Evolutionary conservation across 129 eudicot species (phyloP).

Genomic region (Mikania micrantha): DNA sequence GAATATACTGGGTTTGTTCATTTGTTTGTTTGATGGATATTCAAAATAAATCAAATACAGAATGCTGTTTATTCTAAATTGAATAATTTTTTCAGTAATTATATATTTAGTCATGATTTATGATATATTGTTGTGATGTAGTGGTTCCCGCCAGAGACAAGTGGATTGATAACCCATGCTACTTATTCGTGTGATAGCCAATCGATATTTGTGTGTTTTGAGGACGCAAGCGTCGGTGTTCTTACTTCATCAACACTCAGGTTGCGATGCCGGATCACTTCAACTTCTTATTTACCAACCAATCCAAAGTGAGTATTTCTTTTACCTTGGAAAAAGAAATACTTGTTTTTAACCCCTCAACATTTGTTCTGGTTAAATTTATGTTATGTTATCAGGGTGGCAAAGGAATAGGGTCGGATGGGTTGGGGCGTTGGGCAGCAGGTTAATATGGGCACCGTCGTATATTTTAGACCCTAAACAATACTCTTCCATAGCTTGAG

Average conservation of each 20-base stretch:
- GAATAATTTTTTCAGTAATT: background rate
- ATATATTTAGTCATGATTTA: background rate
- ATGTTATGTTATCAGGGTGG: background rate
- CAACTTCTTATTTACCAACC: slow-evolving; percentile 54
- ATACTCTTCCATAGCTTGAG: background rate
- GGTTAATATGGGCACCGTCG: background rate
- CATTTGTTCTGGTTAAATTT: background rate
- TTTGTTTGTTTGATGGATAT: background rate
- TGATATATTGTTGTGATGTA: slow-evolving; percentile 14
- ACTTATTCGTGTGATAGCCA: slow-evolving; percentile 87
- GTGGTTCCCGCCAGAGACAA: slow-evolving; percentile 82
- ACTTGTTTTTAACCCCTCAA: background rate
- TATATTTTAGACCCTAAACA: background rate
- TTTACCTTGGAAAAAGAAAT: background rate
- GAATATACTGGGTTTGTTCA: background rate
- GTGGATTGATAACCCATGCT: slow-evolving; percentile 78
- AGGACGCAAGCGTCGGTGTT: slow-evolving; percentile 80
- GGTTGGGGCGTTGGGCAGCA: background rate
- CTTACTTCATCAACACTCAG: slow-evolving; percentile 65
- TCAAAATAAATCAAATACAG: background rate
- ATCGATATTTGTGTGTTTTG: slow-evolving; percentile 62
- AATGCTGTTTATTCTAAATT: background rate
- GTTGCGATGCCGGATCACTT: slow-evolving; percentile 65
- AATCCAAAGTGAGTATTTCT: slow-evolving; percentile 52
- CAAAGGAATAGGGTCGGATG: background rate